Base-by-base conservation (phyloP, 2,329 filamentous ascomycete genomes). In the Ceratocystiopsis brevicomis region DNA sequence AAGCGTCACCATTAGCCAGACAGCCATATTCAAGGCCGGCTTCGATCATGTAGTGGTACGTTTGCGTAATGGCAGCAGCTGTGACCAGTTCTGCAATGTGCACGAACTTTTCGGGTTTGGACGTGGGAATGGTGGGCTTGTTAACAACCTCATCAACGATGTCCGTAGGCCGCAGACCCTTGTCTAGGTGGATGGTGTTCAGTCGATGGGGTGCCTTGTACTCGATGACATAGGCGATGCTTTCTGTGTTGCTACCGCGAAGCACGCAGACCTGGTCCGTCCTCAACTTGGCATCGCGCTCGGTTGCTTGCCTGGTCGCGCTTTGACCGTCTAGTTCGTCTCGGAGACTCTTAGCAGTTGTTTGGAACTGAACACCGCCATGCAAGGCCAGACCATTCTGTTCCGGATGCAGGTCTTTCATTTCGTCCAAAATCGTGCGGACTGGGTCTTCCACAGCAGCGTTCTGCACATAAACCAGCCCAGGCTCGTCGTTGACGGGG, bases 161-260 rank as follows among this genome's bases (percentile, higher is more conserved):
- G 44, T 64, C 53, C 54, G 66, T 64, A 1, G 54, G 47, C 15
- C 59, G 55, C 1, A 70, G 57, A 32, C 65, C 60, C 18, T 55
- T 44, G 33, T 60, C 58, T 41, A 71, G 61, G 48, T 65, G 57
- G 15, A 48, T 49, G 35, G 57, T 52, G 8, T 61, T 61, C 2
- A 71, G 50, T 48, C 69, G 67, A 49, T 67, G 58, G 0, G 63
- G 65, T 15, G 61, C 49, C 53, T 68, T 71, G 48, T 68, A 66
- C 52, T 71, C 59, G 25, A 55, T 53, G 38, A 65, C 45, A 18
- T 55, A 59, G 5, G 53, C 42, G 44, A 59, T 57, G 9, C 39
- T 48, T n/a, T 37, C 41, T 18, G 17, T 44, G 15, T 50, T 41
- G 41, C 48, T 46, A 16, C 36, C 40, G 21, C 44, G 47, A 42